phyloP scores from a whole-genome alignment of 257 asterid species.

The Eucommia ulmoides region DNA sequence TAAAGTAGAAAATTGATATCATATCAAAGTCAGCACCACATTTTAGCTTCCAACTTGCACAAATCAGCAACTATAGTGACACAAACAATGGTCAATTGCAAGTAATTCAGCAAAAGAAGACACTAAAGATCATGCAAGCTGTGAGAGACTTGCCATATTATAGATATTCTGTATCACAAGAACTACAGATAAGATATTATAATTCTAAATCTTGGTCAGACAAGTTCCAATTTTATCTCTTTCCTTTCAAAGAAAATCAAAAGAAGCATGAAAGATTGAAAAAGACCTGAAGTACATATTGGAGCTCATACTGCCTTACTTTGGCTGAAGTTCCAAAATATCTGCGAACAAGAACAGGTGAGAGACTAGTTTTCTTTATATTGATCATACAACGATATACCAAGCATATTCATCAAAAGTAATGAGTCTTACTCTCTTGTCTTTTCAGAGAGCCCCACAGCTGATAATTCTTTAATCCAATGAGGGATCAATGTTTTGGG shows the following conservation, averaged over 20 bases:
- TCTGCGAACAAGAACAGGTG: conserved; percentile 20
- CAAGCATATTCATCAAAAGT: neutral
- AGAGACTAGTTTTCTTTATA: neutral
- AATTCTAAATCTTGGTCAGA: neutral
- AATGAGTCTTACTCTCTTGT: conserved; percentile 57
- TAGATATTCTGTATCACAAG: neutral
- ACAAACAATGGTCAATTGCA: too few species aligned
- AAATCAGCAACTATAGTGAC: too few species aligned
- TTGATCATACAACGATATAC: neutral
- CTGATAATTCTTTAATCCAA: conserved; percentile 72
- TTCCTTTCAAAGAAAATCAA: neutral
- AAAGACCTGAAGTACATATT: conserved; percentile 75
- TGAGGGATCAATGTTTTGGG: conserved; percentile 87
- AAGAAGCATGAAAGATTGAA: conserved; percentile 5
- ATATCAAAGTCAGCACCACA: neutral
- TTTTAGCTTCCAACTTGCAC: too few species aligned
- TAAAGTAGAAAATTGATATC: neutral
- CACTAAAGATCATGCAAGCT: too few species aligned
- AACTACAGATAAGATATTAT: neutral
- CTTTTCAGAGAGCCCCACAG: conserved; percentile 70
- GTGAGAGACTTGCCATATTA: too few species aligned
- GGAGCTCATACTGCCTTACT: conserved; percentile 83
- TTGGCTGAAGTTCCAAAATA: conserved; percentile 58
- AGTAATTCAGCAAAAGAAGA: too few species aligned
- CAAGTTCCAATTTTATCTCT: neutral